phyloP scores from a whole-genome alignment of 2,329 filamentous ascomycete species.

The Cercospora nicotianae region DNA sequence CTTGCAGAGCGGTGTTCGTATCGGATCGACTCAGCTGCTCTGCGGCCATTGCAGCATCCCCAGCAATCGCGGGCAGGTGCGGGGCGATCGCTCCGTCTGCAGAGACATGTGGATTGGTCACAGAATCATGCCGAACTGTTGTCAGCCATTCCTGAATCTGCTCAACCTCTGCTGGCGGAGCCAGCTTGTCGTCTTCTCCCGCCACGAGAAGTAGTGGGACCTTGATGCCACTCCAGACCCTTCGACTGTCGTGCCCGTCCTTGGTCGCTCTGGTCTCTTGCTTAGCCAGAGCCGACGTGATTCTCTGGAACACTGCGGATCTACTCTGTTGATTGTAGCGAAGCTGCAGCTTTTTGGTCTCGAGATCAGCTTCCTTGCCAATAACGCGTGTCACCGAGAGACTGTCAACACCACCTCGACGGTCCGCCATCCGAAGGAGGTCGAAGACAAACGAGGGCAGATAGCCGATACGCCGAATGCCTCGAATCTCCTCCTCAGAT shows the following conservation, averaged over 20 bases:
- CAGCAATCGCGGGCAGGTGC: slow-evolving; percentile 7
- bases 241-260: slow-evolving; percentile 47
- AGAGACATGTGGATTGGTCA: background rate
- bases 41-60: slow-evolving; percentile 16
- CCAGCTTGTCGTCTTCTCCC: slow-evolving; percentile 74
- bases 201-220: slow-evolving; percentile 77
- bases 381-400: slow-evolving; percentile 77
- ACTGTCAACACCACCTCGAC: slow-evolving; percentile 74
- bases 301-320: slow-evolving; percentile 80
- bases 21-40: slow-evolving; percentile 6
- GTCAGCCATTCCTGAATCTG: slow-evolving; percentile 59
- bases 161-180: slow-evolving; percentile 67
- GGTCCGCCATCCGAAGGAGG: slow-evolving; percentile 74
- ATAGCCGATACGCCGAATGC: slow-evolving; percentile 60
- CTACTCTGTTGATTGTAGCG: slow-evolving; percentile 80
- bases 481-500: slow-evolving; percentile 40
- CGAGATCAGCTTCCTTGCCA: slow-evolving; percentile 63
- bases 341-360: slow-evolving; percentile 67
- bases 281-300: slow-evolving; percentile 64
- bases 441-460: slow-evolving; percentile 74
- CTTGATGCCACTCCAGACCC: slow-evolving; percentile 73
- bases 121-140: slow-evolving; percentile 10
- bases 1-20: background rate
- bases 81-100: background rate
- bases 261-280: slow-evolving; percentile 15